Conservation (phyloP, 805 yeast genomes). For the Saturnispora zaruensis region DNA sequence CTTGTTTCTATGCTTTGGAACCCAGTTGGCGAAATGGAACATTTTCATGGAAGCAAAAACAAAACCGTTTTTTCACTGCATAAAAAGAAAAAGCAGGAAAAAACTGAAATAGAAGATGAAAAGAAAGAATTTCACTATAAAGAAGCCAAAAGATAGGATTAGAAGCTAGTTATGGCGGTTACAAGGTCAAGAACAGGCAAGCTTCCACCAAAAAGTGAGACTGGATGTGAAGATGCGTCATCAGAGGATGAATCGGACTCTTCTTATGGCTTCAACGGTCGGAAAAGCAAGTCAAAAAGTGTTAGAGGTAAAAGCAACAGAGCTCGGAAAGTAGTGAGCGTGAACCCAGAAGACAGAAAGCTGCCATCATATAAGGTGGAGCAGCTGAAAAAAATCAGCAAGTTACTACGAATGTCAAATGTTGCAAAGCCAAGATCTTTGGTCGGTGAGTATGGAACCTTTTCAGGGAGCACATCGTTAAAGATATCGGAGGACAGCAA, state of each 20-base stretch:
- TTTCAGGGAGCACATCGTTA: background rate
- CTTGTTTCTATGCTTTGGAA: no score
- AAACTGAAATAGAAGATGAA: background rate
- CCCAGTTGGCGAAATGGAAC: no score
- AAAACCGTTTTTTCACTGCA: background rate
- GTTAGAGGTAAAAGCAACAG: background rate
- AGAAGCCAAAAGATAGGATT: background rate
- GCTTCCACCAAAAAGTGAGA: background rate
- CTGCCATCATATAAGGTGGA: slow-evolving; percentile 14
- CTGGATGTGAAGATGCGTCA: background rate
- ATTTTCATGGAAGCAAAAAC: background rate
- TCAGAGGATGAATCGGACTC: slow-evolving; percentile 5
- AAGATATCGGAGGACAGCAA: slow-evolving; percentile 2
- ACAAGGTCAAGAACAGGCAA: slow-evolving; percentile 3
- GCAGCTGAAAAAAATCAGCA: slow-evolving; percentile 12
- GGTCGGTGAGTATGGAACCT: slow-evolving; percentile 2
- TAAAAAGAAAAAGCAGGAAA: background rate
- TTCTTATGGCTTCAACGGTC: background rate
- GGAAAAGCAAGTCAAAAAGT: background rate
- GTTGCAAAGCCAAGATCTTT: slow-evolving; percentile 16
- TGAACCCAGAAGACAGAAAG: slow-evolving; percentile 4
- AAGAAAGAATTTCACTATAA: background rate
- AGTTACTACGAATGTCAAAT: slow-evolving; percentile 14
- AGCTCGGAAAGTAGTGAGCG: background rate
- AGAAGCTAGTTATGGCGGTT: background rate